These are phyloP conservation scores for Artemisia tridentata DNA, from an alignment of 129 eudicot species.

Conservation along the genomic window DNA sequence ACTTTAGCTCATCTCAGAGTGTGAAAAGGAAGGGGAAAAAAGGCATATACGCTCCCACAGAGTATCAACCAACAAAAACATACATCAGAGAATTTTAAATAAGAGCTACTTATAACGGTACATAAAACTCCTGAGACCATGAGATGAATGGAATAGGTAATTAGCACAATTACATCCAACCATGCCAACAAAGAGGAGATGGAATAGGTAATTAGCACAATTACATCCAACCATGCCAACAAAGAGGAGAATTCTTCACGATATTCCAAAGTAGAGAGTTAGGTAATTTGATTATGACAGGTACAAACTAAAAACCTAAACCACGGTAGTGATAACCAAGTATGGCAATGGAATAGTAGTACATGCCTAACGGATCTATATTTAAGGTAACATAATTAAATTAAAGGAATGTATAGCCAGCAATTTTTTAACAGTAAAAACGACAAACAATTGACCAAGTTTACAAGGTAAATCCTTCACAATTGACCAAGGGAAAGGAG, in stretches of 20 bases:
- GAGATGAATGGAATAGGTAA: neutral
- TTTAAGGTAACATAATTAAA: no score
- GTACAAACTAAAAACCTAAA: constrained; percentile 12
- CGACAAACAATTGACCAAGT: no score
- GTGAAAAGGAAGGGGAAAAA: no score
- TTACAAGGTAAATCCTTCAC: no score
- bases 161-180: constrained; percentile 9
- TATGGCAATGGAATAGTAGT: neutral
- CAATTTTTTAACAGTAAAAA: no score
- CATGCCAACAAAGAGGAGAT: constrained; percentile 2
- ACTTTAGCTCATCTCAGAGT: neutral
- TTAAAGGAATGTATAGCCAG: no score
- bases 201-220: constrained; percentile 3
- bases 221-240: constrained; percentile 8
- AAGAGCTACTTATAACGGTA: neutral
- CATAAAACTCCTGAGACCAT: neutral
- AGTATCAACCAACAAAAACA: constrained; percentile 7
- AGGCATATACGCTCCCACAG: constrained; percentile 2
- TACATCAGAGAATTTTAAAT: neutral
- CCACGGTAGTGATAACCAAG: constrained; percentile 7
- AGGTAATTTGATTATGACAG: constrained; percentile 20
- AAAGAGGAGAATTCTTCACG: constrained; percentile 21
- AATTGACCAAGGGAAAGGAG: no score
- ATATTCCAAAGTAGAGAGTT: constrained; percentile 22
- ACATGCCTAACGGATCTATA: no score